Base-by-base conservation (phyloP, 306 rosid species). In the Cucumis cinereus region DNA sequence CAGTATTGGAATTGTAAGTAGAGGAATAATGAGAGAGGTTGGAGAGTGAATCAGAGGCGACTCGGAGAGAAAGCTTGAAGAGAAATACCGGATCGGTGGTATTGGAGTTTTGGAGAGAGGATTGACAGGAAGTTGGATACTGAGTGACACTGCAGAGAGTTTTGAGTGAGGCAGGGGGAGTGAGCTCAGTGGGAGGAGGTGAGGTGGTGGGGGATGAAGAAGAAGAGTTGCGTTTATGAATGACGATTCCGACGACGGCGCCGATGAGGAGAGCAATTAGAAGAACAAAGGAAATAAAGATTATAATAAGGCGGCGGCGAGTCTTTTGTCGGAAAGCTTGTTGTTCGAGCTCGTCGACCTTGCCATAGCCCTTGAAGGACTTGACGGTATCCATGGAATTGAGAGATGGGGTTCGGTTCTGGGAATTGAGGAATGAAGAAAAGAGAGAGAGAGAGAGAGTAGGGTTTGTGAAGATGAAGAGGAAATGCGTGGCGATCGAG, bases 301-400 rank as follows among this genome's bases (percentile, higher is more conserved):
- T 0, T 41, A 84, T 84, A 52, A 85, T 63, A 23, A 84, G 0
- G 10, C 98, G 96, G 83, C 76, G 85, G 12, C 97, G 91, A 35
- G 91, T 83, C 82, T 85, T 89, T 14, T 76, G 82, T 9, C 75
- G 70, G 76, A 78, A 90, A 35, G 91, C 87, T 83, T 83, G 85
- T 15, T 90, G 87, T 76, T 94, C 96, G 19, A 81, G 55, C 77
- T 87, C 97, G 70, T 91, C 93, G 2, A 89, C 95, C 79, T 91
- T 89, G 79, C 91, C 97, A 17, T 94, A 91, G 22, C 97, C 97
- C 77, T 91, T 91, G 84, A 94, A 90, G 80, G 97, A 94, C 62
- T 87, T 75, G 52, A 86, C 83, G 0, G 95, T 78, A 58, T 91
- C 95, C 98, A 91, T 90, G 74, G 36, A 43, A 10, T 22, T 12